These are phyloP conservation scores for Penicillium sp. DNA, from an alignment of 2,329 filamentous ascomycete genomes.

Conservation along the genomic window DNA sequence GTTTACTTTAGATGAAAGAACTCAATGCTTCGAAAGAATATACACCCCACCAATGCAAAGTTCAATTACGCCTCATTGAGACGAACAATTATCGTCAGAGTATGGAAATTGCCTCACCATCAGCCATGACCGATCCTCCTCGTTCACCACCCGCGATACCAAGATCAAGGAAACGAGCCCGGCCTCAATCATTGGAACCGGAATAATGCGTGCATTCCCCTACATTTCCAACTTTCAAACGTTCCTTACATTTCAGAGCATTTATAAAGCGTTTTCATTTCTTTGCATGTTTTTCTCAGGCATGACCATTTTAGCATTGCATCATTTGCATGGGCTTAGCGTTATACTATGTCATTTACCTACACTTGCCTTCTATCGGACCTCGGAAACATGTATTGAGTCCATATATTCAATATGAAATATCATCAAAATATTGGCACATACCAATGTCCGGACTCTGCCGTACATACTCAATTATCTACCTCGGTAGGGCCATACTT, in stretches of 20 bases:
- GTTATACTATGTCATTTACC: neutral
- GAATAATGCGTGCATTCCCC: neutral
- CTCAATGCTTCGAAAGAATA: slow-evolving; percentile 34
- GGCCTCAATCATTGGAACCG: neutral
- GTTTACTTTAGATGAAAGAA: slow-evolving; percentile 31
- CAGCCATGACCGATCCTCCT: slow-evolving; percentile 25
- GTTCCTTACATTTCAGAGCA: neutral
- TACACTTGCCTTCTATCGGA: neutral
- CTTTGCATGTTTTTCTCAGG: neutral
- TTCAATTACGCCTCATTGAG: slow-evolving; percentile 32
- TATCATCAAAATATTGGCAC: neutral
- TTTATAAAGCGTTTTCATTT: neutral
- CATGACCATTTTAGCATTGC: neutral
- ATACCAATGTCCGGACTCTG: neutral
- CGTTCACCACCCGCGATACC: slow-evolving; percentile 11
- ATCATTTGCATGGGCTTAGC: neutral
- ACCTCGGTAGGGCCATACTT: neutral
- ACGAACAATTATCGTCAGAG: slow-evolving; percentile 17
- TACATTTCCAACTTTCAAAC: neutral
- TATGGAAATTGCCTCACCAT: slow-evolving; percentile 14
- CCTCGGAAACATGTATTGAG: no score
- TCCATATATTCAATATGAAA: neutral
- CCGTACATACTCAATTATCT: no score
- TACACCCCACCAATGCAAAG: slow-evolving; percentile 38
- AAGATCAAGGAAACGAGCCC: slow-evolving; percentile 11